These are phyloP conservation scores for Hippophae gyantsensis DNA, from an alignment of 306 rosid species.

Conservation along the genomic window DNA sequence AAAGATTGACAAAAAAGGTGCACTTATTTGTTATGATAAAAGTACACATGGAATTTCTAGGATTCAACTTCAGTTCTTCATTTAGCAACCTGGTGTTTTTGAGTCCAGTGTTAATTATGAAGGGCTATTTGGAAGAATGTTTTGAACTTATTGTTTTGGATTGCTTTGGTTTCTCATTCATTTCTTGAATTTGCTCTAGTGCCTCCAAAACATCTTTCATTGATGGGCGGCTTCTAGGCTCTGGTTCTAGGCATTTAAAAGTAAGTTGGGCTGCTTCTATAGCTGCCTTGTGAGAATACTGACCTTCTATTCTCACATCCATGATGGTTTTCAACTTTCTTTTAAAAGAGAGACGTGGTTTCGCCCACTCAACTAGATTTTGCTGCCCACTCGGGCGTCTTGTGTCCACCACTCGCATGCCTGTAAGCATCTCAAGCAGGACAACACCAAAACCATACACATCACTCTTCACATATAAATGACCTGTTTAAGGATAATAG, in stretches of 20 bases:
- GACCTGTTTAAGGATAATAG: conserved; percentile 42
- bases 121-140: neutral
- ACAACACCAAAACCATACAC: conserved; percentile 91
- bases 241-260: conserved; percentile 45
- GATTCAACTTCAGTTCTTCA: no score
- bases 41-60: no score
- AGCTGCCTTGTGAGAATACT: conserved; percentile 55
- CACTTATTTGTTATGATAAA: no score
- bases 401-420: conserved; percentile 47
- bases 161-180: conserved; percentile 24
- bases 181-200: conserved; percentile 46
- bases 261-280: conserved; percentile 37
- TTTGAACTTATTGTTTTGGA: conserved; percentile 10
- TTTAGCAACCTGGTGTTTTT: no score
- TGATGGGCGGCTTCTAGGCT: conserved; percentile 62
- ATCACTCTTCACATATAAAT: conserved; percentile 79
- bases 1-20: no score
- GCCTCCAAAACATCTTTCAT: conserved; percentile 61
- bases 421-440: conserved; percentile 72
- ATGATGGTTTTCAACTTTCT: conserved; percentile 39
- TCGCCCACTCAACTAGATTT: conserved; percentile 63
- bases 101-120: no score
- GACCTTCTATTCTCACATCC: conserved; percentile 56
- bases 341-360: conserved; percentile 37
- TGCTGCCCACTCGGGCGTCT: conserved; percentile 38